These are phyloP conservation scores for Bacidia gigantensis DNA, from an alignment of 495 filamentous ascomycete species.

Conservation along the genomic window DNA sequence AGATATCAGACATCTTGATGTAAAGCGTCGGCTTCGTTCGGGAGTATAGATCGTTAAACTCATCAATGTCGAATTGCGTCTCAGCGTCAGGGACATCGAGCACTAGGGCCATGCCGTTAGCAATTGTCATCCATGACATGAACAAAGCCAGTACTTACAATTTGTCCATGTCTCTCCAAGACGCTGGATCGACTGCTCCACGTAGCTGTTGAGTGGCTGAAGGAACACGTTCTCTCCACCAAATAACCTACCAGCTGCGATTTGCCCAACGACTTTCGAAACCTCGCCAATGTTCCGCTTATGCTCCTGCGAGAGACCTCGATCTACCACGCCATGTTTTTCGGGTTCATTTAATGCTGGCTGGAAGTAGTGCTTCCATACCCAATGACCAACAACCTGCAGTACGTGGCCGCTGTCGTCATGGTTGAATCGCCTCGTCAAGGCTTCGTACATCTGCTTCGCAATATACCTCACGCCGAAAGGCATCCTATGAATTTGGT, in stretches of 20 bases:
- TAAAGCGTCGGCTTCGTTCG: slow-evolving; percentile 92
- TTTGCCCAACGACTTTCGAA: slow-evolving; percentile 77
- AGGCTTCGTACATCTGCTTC: slow-evolving; percentile 66
- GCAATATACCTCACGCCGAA: slow-evolving; percentile 87
- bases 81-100: slow-evolving; percentile 77
- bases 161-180: slow-evolving; percentile 60
- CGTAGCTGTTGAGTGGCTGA: slow-evolving; percentile 81
- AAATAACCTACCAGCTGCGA: slow-evolving; percentile 73
- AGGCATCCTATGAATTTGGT: slow-evolving; percentile 73
- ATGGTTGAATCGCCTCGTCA: slow-evolving; percentile 60
- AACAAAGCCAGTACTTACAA: slow-evolving; percentile 29
- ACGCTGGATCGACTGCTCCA: slow-evolving; percentile 72
- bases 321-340: slow-evolving; percentile 77
- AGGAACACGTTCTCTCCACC: slow-evolving; percentile 91
- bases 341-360: slow-evolving; percentile 79
- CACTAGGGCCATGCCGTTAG: slow-evolving; percentile 35
- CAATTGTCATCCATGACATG: neutral
- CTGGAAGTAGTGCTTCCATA: slow-evolving; percentile 89
- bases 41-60: slow-evolving; percentile 94
- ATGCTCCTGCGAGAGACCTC: slow-evolving; percentile 73
- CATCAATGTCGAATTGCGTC: slow-evolving; percentile 89
- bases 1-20: slow-evolving; percentile 97
- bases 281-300: slow-evolving; percentile 88
- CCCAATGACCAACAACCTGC: slow-evolving; percentile 74
- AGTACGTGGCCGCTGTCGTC: slow-evolving; percentile 68